Conservation (phyloP, 2,329 filamentous ascomycete species). For the Xylariales sp. region DNA sequence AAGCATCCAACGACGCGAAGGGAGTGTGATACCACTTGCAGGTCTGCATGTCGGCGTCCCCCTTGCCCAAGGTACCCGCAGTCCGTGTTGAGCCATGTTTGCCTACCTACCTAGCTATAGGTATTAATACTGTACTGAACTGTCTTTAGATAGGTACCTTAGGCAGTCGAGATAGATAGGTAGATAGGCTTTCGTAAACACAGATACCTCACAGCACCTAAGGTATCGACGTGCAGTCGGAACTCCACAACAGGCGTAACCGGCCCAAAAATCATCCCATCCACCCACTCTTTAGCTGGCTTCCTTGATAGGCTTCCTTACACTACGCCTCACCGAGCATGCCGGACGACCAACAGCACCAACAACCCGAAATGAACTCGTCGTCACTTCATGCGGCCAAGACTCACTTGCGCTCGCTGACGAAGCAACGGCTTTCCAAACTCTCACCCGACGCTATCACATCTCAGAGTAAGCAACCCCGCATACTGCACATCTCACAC, state of each 20-base stretch:
- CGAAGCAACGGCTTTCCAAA: constrained; percentile 73
- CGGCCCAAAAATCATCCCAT: constrained; percentile 7
- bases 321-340: constrained; percentile 33
- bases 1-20: neutral
- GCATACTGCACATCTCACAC: neutral
- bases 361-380: constrained; percentile 47
- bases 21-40: constrained; percentile 16
- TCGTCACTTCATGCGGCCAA: constrained; percentile 73
- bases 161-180: too few relatives aligned
- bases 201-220: neutral
- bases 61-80: constrained; percentile 19
- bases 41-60: neutral
- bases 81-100: neutral
- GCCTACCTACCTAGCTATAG: neutral
- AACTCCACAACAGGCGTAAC: constrained; percentile 3
- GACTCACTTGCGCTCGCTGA: constrained; percentile 76
- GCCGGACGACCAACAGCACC: constrained; percentile 38
- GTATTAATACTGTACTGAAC: too few relatives aligned
- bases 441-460: constrained; percentile 71
- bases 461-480: constrained; percentile 73
- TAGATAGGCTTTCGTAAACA: too few relatives aligned
- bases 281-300: constrained; percentile 6
- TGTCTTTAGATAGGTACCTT: too few relatives aligned
- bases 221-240: constrained; percentile 1
- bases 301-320: too few relatives aligned